phyloP scores from a whole-genome alignment of 23 red algal species.

The Cyanidioschyzon merolae region DNA sequence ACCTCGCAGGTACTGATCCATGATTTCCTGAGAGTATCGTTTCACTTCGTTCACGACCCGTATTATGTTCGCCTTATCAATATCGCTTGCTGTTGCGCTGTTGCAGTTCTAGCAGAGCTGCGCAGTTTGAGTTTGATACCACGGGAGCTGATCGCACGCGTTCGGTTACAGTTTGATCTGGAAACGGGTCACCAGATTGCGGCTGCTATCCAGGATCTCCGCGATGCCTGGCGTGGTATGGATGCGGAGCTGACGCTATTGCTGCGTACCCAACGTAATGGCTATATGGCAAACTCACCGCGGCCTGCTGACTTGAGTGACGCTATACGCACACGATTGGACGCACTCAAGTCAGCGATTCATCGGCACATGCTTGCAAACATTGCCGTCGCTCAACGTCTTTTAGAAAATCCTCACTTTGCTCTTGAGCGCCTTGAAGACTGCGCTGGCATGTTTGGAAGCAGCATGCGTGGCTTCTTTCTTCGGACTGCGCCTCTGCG shows the following conservation, averaged over 20 bases:
- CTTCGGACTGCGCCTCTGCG: neutral
- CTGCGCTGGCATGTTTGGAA: neutral
- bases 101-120: neutral
- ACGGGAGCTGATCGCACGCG: neutral
- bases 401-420: neutral
- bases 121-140: neutral
- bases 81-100: neutral
- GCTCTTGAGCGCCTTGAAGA: neutral
- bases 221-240: neutral
- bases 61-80: neutral
- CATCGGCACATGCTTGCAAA: neutral
- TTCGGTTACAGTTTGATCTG: neutral
- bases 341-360: neutral
- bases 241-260: neutral
- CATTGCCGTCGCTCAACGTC: neutral
- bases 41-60: neutral
- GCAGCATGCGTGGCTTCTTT: neutral
- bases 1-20: neutral
- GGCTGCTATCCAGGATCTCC: neutral
- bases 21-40: neutral
- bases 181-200: neutral
- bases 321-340: neutral
- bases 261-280: neutral
- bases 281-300: neutral
- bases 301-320: neutral